Conservation (phyloP, 208 protist species). For the Leishmania martiniquensis region DNA sequence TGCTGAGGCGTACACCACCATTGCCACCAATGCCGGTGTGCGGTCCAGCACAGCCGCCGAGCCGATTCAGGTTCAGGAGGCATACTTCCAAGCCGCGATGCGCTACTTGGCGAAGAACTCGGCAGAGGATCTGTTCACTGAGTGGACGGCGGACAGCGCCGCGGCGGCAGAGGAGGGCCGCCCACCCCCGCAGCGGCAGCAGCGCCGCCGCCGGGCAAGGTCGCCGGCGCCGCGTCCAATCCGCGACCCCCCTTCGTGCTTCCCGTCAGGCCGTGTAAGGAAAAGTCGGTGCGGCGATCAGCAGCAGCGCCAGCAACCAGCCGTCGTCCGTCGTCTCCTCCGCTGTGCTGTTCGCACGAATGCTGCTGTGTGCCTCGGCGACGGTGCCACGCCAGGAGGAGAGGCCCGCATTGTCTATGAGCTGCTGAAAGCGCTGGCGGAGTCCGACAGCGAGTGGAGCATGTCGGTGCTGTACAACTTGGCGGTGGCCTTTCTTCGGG, state of each 20-base stretch:
- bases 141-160: conserved; percentile 18
- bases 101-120: conserved; percentile 25
- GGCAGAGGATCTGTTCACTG: conserved; percentile 24
- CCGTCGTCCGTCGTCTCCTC: conserved; percentile 12
- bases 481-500: conserved; percentile 49
- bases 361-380: conserved; percentile 26
- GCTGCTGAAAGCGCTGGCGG: conserved; percentile 55
- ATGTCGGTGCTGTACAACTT: conserved; percentile 82
- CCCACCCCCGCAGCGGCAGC: not conserved
- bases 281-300: not conserved
- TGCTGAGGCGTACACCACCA: conserved; percentile 48
- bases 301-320: not conserved
- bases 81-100: conserved; percentile 55
- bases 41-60: conserved; percentile 48
- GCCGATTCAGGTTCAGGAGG: conserved; percentile 41
- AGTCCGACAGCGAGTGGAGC: conserved; percentile 46
- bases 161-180: not conserved
- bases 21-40: conserved; percentile 63
- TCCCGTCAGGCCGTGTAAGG: not conserved
- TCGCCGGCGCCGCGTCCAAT: not conserved
- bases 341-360: conserved; percentile 30
- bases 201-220: not conserved
- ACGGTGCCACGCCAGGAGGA: conserved; percentile 14
- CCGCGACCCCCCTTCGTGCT: not conserved
- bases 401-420: conserved; percentile 24